phyloP scores from a whole-genome alignment of 1,284 basidiomycete species.

The Leccinum subspadiceum region DNA sequence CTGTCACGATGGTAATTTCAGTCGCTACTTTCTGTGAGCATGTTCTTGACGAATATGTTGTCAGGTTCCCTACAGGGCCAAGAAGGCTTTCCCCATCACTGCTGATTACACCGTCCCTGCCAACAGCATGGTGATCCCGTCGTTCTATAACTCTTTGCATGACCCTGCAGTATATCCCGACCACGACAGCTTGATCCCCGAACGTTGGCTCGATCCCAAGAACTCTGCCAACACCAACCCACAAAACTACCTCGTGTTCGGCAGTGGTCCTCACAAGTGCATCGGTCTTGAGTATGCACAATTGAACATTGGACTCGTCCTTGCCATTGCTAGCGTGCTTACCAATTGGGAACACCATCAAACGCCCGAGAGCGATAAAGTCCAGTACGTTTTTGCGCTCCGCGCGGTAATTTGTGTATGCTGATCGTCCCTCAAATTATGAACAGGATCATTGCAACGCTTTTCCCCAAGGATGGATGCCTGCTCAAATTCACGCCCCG shows the following conservation, averaged over 20 bases:
- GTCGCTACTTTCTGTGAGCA: constrained; percentile 2
- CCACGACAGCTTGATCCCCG: constrained; percentile 82
- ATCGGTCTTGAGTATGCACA: constrained; percentile 92
- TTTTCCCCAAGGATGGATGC: constrained; percentile 95
- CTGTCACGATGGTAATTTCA: constrained; percentile 83
- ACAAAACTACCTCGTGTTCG: constrained; percentile 96
- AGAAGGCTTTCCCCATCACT: constrained; percentile 89
- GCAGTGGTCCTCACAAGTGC: constrained; percentile 91
- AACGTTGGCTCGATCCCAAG: constrained; percentile 91
- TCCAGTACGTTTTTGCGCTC: constrained; percentile 59
- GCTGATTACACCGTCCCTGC: constrained; percentile 90
- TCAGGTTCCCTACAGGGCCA: constrained; percentile 91
- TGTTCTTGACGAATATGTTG: constrained; percentile 9
- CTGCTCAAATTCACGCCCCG: constrained; percentile 74
- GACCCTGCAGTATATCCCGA: constrained; percentile 88
- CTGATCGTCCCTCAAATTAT: constrained; percentile 1
- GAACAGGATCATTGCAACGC: constrained; percentile 80
- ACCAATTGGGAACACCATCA: constrained; percentile 89
- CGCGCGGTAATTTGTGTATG: not conserved
- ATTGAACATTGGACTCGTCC: constrained; percentile 86
- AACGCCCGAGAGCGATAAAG: constrained; percentile 66
- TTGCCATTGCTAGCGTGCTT: constrained; percentile 81
- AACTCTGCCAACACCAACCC: constrained; percentile 82
- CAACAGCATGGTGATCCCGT: constrained; percentile 93
- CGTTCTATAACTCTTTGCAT: constrained; percentile 94